Conservation (phyloP, 1,284 basidiomycete species). For the Ceratobasidium sp. region DNA sequence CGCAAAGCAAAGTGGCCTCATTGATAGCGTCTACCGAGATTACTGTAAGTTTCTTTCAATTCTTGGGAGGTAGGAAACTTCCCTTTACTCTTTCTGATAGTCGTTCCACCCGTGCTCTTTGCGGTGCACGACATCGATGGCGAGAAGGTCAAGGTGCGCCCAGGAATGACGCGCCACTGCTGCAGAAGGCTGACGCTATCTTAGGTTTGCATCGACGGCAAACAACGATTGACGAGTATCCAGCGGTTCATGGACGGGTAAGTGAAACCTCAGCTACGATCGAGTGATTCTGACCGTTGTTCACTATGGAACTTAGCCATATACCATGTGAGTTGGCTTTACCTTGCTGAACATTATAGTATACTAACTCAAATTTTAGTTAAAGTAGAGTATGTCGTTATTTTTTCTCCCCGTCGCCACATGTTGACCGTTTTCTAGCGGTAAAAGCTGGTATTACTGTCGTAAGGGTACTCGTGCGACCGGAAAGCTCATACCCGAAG, state of each 20-base stretch:
- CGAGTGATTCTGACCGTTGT: no score
- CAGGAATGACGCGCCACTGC: slow-evolving; percentile 19
- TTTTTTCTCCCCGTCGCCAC: no score
- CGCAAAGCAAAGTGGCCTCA: slow-evolving; percentile 72
- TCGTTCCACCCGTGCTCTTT: slow-evolving; percentile 28
- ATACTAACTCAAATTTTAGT: not conserved
- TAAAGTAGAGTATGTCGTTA: slow-evolving; percentile 22
- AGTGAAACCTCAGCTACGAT: not conserved
- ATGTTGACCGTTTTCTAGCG: slow-evolving; percentile 4
- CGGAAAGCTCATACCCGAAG: slow-evolving; percentile 27
- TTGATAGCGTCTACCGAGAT: slow-evolving; percentile 79
- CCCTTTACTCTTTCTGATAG: not conserved
- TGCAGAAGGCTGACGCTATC: not conserved
- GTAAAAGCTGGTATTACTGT: slow-evolving; percentile 30
- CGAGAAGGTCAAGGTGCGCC: slow-evolving; percentile 36
- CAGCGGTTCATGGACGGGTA: slow-evolving; percentile 44
- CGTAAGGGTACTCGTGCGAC: slow-evolving; percentile 1
- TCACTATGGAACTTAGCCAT: slow-evolving; percentile 17
- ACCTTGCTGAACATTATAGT: not conserved
- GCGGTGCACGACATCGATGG: slow-evolving; percentile 35
- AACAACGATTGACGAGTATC: slow-evolving; percentile 48
- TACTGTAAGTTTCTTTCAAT: slow-evolving; percentile 79
- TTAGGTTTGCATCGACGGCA: slow-evolving; percentile 45
- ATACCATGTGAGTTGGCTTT: slow-evolving; percentile 37
- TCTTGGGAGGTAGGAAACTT: slow-evolving; percentile 58